Evolutionary conservation across 2,329 filamentous ascomycete species (phyloP).

Genomic region (Chalara sp.): DNA sequence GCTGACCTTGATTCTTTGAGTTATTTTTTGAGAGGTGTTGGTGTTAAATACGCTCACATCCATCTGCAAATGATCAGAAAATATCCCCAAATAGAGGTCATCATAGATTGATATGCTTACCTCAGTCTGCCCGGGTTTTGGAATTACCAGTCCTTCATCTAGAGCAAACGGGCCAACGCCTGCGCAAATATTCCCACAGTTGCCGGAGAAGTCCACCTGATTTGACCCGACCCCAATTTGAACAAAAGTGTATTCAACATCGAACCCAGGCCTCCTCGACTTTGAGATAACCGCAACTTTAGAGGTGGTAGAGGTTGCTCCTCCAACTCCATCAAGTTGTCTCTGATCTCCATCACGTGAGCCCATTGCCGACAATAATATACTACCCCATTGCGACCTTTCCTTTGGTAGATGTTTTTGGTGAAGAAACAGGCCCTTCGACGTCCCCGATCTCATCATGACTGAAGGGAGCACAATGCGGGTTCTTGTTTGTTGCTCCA

Average conservation of each 20-base stretch:
- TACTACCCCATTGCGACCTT: slow-evolving; percentile 39
- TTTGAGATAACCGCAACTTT: slow-evolving; percentile 53
- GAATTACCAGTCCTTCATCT: slow-evolving; percentile 41
- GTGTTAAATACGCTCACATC: slow-evolving; percentile 49
- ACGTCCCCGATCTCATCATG: slow-evolving; percentile 58
- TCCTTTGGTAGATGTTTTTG: slow-evolving; percentile 42
- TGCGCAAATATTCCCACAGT: slow-evolving; percentile 65
- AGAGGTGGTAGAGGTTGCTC: slow-evolving; percentile 52
- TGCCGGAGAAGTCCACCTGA: slow-evolving; percentile 53
- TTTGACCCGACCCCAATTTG: slow-evolving; percentile 50
- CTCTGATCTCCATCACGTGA: slow-evolving; percentile 46
- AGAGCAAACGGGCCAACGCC: slow-evolving; percentile 59
- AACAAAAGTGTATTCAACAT: slow-evolving; percentile 58
- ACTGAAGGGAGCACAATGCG: slow-evolving; percentile 16
- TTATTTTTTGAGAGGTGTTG: slow-evolving; percentile 51
- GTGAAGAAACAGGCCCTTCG: slow-evolving; percentile 53
- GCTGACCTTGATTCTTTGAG: slow-evolving; percentile 44
- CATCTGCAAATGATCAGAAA: slow-evolving; percentile 10
- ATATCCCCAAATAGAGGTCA: not conserved
- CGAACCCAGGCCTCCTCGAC: slow-evolving; percentile 33
- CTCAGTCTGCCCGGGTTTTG: slow-evolving; percentile 16
- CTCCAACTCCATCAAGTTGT: slow-evolving; percentile 57
- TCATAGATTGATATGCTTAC: not conserved
- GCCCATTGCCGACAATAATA: slow-evolving; percentile 48
- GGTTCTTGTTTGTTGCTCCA: too few species aligned